Conservation (phyloP, 805 yeast species). For the Clavispora carvajalis region DNA sequence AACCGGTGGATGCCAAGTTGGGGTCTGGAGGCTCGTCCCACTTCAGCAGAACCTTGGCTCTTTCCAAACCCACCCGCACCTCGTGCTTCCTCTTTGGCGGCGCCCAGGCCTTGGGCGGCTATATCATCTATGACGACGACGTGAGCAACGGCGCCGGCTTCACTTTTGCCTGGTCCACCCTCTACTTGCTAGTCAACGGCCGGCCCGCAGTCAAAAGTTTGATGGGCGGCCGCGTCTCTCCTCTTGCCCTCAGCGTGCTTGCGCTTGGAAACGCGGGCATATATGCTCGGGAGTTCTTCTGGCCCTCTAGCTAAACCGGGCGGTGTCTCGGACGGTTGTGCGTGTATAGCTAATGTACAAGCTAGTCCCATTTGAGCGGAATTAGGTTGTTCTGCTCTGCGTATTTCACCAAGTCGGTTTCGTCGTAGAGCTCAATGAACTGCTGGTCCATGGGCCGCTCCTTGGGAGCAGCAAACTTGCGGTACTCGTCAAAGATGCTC, state of each 20-base stretch:
- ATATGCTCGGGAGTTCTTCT: slow-evolving; percentile 69
- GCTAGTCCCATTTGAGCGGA: slow-evolving; percentile 60
- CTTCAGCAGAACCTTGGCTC: slow-evolving; percentile 16
- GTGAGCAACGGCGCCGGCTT: slow-evolving; percentile 76
- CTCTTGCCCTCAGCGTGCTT: slow-evolving; percentile 50
- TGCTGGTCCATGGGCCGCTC: slow-evolving; percentile 95
- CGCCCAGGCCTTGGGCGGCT: slow-evolving; percentile 62
- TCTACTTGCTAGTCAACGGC: slow-evolving; percentile 71
- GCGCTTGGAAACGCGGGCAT: slow-evolving; percentile 59
- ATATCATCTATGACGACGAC: slow-evolving; percentile 74
- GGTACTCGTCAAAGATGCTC: slow-evolving; percentile 91
- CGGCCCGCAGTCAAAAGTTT: slow-evolving; percentile 47
- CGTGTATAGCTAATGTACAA: neutral
- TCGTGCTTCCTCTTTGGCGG: slow-evolving; percentile 55
- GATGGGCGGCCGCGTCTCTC: slow-evolving; percentile 56
- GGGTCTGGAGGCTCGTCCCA: slow-evolving; percentile 19
- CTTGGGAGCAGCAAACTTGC: slow-evolving; percentile 92
- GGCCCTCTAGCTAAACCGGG: too few relatives aligned
- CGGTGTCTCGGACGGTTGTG: too few relatives aligned
- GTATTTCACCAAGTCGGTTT: slow-evolving; percentile 48
- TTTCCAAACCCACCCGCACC: slow-evolving; percentile 28
- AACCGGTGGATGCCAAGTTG: slow-evolving; percentile 8
- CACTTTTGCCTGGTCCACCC: slow-evolving; percentile 70
- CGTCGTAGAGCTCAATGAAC: slow-evolving; percentile 85
- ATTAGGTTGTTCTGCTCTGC: slow-evolving; percentile 54